These are phyloP conservation scores for Globisporangium spinosum DNA, from an alignment of 352 stramenopile species.

Conservation along the genomic window DNA sequence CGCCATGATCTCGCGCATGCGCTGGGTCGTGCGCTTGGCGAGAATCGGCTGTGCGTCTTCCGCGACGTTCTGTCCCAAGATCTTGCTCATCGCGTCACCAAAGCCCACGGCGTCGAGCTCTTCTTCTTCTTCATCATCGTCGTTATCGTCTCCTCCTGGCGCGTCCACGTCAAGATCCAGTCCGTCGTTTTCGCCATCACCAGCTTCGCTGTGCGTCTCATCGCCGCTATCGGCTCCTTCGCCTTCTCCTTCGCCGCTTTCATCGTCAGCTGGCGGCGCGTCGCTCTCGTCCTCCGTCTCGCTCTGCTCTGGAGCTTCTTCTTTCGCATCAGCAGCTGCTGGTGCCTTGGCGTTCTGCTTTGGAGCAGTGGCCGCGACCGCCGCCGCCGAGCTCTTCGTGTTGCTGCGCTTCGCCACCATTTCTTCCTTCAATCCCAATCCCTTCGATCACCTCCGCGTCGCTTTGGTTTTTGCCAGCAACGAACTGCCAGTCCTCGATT, in stretches of 20 bases:
- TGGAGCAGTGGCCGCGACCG: background rate
- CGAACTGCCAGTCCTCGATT: background rate
- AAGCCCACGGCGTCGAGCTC: conserved; percentile 71
- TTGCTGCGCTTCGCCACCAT: conserved; percentile 26
- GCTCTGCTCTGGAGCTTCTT: background rate
- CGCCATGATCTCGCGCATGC: conserved; percentile 78
- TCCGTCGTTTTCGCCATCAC: conserved; percentile 21
- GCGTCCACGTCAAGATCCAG: conserved; percentile 22
- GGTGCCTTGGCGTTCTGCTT: background rate
- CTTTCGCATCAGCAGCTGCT: background rate
- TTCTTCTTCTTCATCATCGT: conserved; percentile 28
- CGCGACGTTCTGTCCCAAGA: conserved; percentile 69
- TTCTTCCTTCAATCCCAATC: background rate
- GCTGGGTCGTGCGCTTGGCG: conserved; percentile 76
- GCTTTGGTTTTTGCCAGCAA: background rate
- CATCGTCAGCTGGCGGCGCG: background rate
- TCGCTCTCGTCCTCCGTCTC: background rate
- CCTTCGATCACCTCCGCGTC: background rate
- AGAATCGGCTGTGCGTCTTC: conserved; percentile 72
- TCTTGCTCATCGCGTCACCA: conserved; percentile 85
- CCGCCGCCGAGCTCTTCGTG: conserved; percentile 9
- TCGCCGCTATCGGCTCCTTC: conserved; percentile 14
- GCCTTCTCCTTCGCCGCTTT: conserved; percentile 15
- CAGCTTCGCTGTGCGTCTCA: conserved; percentile 20
- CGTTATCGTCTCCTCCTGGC: conserved; percentile 11